Percentiles rank a stretch among this genome's conserved stretches.
phyloP scores from a whole-genome alignment of 768 basidiomycete genomes.

The Tylopilus sp. region DNA sequence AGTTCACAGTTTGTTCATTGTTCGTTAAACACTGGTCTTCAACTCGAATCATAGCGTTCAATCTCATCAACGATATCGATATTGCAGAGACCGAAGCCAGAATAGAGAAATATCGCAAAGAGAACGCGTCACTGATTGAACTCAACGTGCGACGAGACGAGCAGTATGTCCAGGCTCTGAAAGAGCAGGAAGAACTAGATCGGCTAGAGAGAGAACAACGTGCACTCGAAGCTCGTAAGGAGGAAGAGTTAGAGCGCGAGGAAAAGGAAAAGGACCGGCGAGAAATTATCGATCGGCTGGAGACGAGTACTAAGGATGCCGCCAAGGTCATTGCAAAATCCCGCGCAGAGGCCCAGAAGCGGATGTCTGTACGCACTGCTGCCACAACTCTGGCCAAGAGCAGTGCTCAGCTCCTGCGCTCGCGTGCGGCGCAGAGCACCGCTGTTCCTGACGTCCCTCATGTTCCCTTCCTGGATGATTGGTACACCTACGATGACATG shows the following conservation, averaged over 20 bases:
- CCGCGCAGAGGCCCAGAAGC: constrained; percentile 59
- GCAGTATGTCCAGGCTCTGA: constrained; percentile 64
- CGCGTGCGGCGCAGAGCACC: constrained; percentile 60
- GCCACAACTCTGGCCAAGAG: constrained; percentile 38
- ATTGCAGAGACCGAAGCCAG: constrained; percentile 77
- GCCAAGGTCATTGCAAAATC: constrained; percentile 66
- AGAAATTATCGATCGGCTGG: constrained; percentile 78
- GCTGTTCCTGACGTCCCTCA: constrained; percentile 79
- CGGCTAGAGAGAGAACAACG: constrained; percentile 66
- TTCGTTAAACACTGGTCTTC: background rate
- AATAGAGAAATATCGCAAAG: constrained; percentile 70
- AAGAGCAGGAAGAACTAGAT: constrained; percentile 80
- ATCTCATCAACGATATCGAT: constrained; percentile 89
- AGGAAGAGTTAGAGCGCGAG: constrained; percentile 74
- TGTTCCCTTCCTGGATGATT: constrained; percentile 72
- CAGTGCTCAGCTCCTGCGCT: constrained; percentile 51
- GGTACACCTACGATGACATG: constrained; percentile 71
- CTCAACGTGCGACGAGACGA: constrained; percentile 82
- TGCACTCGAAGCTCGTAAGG: constrained; percentile 58
- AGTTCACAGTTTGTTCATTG: constrained; percentile 19
- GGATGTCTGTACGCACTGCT: constrained; percentile 53
- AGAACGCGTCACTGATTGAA: constrained; percentile 81
- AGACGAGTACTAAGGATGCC: constrained; percentile 72
- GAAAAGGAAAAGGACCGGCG: constrained; percentile 68
- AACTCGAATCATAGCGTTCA: constrained; percentile 62